Evolutionary conservation across 2,329 filamentous ascomycete genomes (phyloP).

Genomic region (Zalaria sp.): DNA sequence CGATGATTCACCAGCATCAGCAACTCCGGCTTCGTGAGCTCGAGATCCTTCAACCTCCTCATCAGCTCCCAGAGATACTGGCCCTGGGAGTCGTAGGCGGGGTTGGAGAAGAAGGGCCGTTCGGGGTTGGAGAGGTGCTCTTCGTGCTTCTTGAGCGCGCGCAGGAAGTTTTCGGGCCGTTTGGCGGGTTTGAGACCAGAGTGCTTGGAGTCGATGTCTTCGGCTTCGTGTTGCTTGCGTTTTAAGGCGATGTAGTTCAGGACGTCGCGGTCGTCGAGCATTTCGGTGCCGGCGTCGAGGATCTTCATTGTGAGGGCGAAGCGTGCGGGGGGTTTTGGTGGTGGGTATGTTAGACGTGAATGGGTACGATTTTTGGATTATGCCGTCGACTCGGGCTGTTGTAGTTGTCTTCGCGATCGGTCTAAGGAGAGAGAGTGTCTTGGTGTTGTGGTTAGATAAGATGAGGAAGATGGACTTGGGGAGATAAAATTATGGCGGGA

Average conservation of each 20-base stretch:
- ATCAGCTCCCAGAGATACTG: constrained; percentile 12
- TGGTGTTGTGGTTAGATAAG: too few relatives aligned
- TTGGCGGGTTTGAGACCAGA: constrained; percentile 8
- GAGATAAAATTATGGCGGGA: too few relatives aligned
- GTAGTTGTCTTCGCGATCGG: too few relatives aligned
- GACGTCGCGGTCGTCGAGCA: constrained; percentile 20
- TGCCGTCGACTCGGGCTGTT: too few relatives aligned
- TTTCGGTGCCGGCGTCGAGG: constrained; percentile 20
- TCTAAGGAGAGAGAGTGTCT: too few relatives aligned
- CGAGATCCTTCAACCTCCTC: constrained; percentile 13
- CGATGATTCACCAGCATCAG: constrained; percentile 20
- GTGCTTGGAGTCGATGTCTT: constrained; percentile 15
- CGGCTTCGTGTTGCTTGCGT: constrained; percentile 14
- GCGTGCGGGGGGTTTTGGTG: too few relatives aligned
- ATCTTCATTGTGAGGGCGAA: constrained; percentile 9
- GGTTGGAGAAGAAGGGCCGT: constrained; percentile 8
- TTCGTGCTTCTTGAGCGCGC: constrained; percentile 8
- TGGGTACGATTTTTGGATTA: too few relatives aligned
- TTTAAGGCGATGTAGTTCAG: constrained; percentile 18
- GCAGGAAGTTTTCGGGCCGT: constrained; percentile 17
- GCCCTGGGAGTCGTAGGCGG: constrained; percentile 11
- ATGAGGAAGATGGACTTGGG: too few relatives aligned
- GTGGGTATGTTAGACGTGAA: too few relatives aligned
- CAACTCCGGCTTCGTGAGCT: constrained; percentile 20
- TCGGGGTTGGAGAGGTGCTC: constrained; percentile 9